Percentiles rank a stretch among this genome's conserved stretches.
phyloP scores from a whole-genome alignment of 257 asterid species.

The Oldenlandia corymbosa region DNA sequence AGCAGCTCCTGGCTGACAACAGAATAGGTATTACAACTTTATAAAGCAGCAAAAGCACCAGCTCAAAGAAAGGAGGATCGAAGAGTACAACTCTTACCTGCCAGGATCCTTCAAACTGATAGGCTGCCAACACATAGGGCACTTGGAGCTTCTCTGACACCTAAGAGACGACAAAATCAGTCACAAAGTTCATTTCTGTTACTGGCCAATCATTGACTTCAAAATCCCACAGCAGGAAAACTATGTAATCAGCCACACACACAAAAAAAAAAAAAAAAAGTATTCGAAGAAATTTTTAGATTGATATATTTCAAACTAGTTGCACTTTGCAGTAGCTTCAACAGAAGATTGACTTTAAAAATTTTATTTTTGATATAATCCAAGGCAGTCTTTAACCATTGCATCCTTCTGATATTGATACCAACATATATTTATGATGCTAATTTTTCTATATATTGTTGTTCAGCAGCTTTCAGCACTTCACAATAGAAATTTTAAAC shows the following conservation, averaged over 20 bases:
- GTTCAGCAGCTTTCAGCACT: not conserved
- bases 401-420: slow-evolving; percentile 4
- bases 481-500: not conserved
- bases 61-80: not conserved
- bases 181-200: not conserved
- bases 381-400: not conserved
- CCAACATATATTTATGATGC: too few species aligned
- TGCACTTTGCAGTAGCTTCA: not conserved
- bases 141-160: slow-evolving; percentile 92
- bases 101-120: slow-evolving; percentile 78
- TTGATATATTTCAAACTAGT: too few species aligned
- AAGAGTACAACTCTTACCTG: slow-evolving; percentile 40
- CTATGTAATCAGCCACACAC: too few species aligned
- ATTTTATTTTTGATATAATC: not conserved
- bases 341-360: not conserved
- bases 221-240: not conserved
- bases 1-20: slow-evolving; percentile 89
- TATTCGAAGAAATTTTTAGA: too few species aligned
- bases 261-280: too few species aligned
- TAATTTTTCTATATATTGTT: not conserved
- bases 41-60: slow-evolving; percentile 1
- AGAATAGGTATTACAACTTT: slow-evolving; percentile 9
- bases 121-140: slow-evolving; percentile 94
- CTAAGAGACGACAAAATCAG: slow-evolving; percentile 26
- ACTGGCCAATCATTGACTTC: not conserved